Percentiles rank a stretch among this genome's conserved stretches.
Evolutionary conservation across 2,329 filamentous ascomycete species (phyloP).

Genomic region (Fonsecaea monophora): DNA sequence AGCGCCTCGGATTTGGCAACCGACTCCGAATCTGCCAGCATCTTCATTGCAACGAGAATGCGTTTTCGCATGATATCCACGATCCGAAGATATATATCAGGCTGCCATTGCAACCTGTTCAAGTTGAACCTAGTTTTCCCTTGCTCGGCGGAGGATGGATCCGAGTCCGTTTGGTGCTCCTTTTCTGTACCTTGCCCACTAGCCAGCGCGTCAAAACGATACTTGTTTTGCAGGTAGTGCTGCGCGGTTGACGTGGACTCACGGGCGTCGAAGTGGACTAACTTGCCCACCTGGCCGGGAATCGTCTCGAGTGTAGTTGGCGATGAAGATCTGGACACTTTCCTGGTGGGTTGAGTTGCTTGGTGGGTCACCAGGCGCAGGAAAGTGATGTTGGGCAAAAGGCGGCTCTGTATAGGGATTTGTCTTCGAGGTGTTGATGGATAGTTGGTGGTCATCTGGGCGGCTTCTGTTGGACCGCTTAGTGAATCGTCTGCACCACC

Average conservation of each 20-base stretch:
- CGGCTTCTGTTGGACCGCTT: slow-evolving; percentile 5
- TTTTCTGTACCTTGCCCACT: background rate
- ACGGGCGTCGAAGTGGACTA: slow-evolving; percentile 19
- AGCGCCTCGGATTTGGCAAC: background rate
- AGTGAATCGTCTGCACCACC: background rate
- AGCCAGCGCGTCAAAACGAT: slow-evolving; percentile 15
- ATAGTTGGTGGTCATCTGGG: background rate
- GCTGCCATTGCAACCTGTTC: slow-evolving; percentile 35
- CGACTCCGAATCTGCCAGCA: slow-evolving; percentile 18
- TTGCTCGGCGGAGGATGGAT: background rate
- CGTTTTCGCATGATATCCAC: slow-evolving; percentile 34
- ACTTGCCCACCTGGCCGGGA: slow-evolving; percentile 4
- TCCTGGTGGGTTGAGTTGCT: slow-evolving; percentile 11
- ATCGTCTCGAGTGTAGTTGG: slow-evolving; percentile 7
- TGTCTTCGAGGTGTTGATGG: slow-evolving; percentile 3
- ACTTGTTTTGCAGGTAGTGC: slow-evolving; percentile 30
- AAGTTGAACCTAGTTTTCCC: slow-evolving; percentile 14
- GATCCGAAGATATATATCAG: slow-evolving; percentile 30
- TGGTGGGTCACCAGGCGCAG: slow-evolving; percentile 19
- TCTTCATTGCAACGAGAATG: slow-evolving; percentile 27
- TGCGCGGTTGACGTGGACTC: slow-evolving; percentile 17
- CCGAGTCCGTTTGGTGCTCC: background rate
- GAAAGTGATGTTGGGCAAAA: slow-evolving; percentile 26
- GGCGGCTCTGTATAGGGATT: slow-evolving; percentile 18
- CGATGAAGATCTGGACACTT: background rate